Evolutionary conservation across 176 grass and related monocot genomes (phyloP).

Genomic region (Alloteropsis semialata): DNA sequence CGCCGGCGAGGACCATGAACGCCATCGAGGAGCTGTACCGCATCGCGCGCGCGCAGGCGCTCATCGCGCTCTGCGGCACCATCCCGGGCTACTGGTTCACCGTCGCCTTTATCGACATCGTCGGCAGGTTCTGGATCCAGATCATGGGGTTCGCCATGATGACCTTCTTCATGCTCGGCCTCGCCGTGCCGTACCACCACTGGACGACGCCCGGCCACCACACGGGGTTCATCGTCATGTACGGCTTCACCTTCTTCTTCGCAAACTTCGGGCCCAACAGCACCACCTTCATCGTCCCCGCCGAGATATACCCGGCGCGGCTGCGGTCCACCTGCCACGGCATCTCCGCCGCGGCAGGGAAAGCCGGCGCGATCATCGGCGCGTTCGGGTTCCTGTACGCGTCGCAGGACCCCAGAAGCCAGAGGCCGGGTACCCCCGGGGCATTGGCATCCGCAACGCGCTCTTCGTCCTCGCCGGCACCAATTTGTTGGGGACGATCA

Average conservation of each 20-base stretch:
- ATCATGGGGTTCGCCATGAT: conserved; percentile 44
- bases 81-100: conserved; percentile 46
- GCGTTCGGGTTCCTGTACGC: conserved; percentile 53
- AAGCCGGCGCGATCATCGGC: conserved; percentile 49
- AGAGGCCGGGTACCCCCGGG: not conserved
- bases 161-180: conserved; percentile 49
- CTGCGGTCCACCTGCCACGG: conserved; percentile 57
- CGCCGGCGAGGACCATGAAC: conserved; percentile 23
- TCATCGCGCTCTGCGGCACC: conserved; percentile 38
- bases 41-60: conserved; percentile 26
- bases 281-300: conserved; percentile 64
- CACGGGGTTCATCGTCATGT: conserved; percentile 44
- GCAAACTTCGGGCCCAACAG: conserved; percentile 67
- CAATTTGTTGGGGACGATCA: not conserved
- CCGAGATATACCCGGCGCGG: conserved; percentile 56
- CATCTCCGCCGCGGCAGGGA: conserved; percentile 41
- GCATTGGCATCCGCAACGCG: conserved; percentile 14
- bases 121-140: conserved; percentile 42
- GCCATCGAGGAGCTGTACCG: conserved; percentile 31
- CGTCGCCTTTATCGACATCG: conserved; percentile 27
- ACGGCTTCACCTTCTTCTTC: conserved; percentile 71
- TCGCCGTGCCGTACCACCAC: conserved; percentile 53
- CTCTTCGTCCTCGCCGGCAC: conserved; percentile 6
- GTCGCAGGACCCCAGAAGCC: conserved; percentile 23
- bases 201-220: conserved; percentile 40